Percentiles rank a stretch among this genome's conserved stretches.
Evolutionary conservation across 2,329 filamentous ascomycete genomes (phyloP).

Genomic region (Exophiala bonariae): DNA sequence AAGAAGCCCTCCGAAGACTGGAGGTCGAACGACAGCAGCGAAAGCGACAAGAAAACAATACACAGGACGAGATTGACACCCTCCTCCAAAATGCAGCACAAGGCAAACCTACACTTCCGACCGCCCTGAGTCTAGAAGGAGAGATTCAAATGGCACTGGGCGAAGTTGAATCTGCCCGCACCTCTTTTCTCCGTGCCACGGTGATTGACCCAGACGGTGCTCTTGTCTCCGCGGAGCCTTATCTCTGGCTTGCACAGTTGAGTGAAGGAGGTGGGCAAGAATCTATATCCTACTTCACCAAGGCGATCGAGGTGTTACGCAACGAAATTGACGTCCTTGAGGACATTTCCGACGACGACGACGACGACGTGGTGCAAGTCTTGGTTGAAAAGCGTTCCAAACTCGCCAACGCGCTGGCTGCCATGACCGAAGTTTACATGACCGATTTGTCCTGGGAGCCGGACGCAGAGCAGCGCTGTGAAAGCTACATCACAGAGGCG

Average conservation of each 20-base stretch:
- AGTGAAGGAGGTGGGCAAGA: conserved; percentile 63
- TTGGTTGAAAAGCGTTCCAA: conserved; percentile 66
- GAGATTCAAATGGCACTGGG: conserved; percentile 82
- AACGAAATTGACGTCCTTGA: conserved; percentile 38
- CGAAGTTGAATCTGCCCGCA: conserved; percentile 72
- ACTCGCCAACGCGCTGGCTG: conserved; percentile 87
- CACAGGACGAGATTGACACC: conserved; percentile 20
- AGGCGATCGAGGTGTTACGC: conserved; percentile 69
- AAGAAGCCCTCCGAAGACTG: conserved; percentile 47
- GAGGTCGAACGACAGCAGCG: conserved; percentile 33
- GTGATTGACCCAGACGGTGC: conserved; percentile 74
- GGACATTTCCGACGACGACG: conserved; percentile 32
- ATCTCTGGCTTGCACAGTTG: conserved; percentile 78
- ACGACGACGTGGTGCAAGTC: conserved; percentile 22
- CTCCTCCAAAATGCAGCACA: conserved; percentile 25
- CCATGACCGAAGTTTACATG: conserved; percentile 97
- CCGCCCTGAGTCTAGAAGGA: conserved; percentile 73
- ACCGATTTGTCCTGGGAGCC: conserved; percentile 90
- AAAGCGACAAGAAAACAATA: conserved; percentile 14
- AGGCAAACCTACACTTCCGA: conserved; percentile 26
- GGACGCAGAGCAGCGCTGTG: conserved; percentile 86
- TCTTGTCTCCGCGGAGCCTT: conserved; percentile 69
- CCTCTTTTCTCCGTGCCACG: conserved; percentile 71
- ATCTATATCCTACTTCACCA: conserved; percentile 63
- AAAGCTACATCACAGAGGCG: conserved; percentile 85